These are phyloP conservation scores for Penicillium sp. DNA, from an alignment of 2,329 filamentous ascomycete species.

Conservation along the genomic window DNA sequence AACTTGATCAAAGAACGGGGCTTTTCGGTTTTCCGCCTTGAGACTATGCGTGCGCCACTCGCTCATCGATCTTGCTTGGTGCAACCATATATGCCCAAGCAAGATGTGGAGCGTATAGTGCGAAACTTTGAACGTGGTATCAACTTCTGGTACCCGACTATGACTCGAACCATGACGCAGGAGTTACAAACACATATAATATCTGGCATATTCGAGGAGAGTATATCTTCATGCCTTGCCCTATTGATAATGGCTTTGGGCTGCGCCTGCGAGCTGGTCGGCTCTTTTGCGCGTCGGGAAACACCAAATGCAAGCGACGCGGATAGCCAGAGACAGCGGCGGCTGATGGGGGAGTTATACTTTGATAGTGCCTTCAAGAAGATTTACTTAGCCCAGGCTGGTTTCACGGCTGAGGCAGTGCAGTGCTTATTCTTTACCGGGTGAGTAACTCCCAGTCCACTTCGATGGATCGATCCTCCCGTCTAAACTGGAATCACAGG, in stretches of 20 bases:
- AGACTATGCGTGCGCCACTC: constrained; percentile 51
- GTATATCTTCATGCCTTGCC: constrained; percentile 51
- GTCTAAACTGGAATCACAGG: constrained; percentile 25
- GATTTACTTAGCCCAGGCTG: constrained; percentile 55
- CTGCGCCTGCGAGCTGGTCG: constrained; percentile 52
- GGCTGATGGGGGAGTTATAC: constrained; percentile 51
- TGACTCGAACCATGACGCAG: constrained; percentile 50
- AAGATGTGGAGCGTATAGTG: constrained; percentile 53
- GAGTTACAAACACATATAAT: constrained; percentile 42
- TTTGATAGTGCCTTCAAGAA: constrained; percentile 57
- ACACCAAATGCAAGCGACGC: constrained; percentile 35
- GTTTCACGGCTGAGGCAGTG: constrained; percentile 54
- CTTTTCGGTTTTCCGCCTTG: constrained; percentile 56
- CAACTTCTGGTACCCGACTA: constrained; percentile 62
- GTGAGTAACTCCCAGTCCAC: constrained; percentile 42
- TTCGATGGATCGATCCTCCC: background rate
- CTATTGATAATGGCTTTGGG: constrained; percentile 58
- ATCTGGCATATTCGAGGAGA: constrained; percentile 47
- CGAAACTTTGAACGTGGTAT: constrained; percentile 55
- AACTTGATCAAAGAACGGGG: constrained; percentile 51
- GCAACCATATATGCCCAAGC: constrained; percentile 51
- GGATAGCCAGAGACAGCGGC: constrained; percentile 40
- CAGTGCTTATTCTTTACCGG: constrained; percentile 60
- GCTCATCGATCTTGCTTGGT: constrained; percentile 32
- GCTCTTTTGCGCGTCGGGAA: constrained; percentile 33